Evolutionary conservation across 805 yeast species (phyloP).

Genomic region (Starmerella tilneyi): DNA sequence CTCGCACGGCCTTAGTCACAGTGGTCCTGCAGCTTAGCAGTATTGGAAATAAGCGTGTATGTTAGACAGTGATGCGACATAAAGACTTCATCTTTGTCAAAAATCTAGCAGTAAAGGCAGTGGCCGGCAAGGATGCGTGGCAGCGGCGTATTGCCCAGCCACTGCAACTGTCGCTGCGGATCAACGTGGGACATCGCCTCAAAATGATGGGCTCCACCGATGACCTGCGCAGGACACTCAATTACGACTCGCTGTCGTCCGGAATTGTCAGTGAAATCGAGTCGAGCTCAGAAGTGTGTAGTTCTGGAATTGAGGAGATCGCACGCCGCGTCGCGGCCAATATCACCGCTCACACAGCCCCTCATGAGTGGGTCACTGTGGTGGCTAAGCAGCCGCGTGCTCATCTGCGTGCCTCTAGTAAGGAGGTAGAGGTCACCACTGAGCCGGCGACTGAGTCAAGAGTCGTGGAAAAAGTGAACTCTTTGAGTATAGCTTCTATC

Average conservation of each 20-base stretch:
- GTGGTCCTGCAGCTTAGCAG: no score
- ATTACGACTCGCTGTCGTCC: slow-evolving; percentile 75
- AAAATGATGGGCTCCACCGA: slow-evolving; percentile 63
- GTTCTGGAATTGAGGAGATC: slow-evolving; percentile 34
- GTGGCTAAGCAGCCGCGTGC: slow-evolving; percentile 42
- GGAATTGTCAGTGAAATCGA: slow-evolving; percentile 48
- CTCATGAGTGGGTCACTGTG: slow-evolving; percentile 39
- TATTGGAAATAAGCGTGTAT: no score
- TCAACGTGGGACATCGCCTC: slow-evolving; percentile 52
- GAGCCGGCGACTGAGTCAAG: slow-evolving; percentile 15
- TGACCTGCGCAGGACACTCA: slow-evolving; percentile 70
- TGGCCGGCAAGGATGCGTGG: slow-evolving; percentile 71
- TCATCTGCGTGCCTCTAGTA: slow-evolving; percentile 47
- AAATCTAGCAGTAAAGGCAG: slow-evolving; percentile 50
- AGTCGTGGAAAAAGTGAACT: slow-evolving; percentile 18
- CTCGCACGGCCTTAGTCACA: no score
- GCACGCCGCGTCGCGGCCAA: slow-evolving; percentile 41
- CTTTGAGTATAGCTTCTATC: slow-evolving; percentile 55
- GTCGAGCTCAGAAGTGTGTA: slow-evolving; percentile 29
- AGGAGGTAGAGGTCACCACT: slow-evolving; percentile 35
- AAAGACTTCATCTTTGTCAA: slow-evolving; percentile 41
- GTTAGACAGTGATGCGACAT: no score
- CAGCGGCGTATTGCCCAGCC: slow-evolving; percentile 56
- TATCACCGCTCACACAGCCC: slow-evolving; percentile 37
- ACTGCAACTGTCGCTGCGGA: slow-evolving; percentile 46